A percentile compares a stretch with the other conserved stretches of the same genome.
Evolutionary conservation across 169 alveolate genomes (phyloP).

Genomic region (Cryptosporidium sp.): DNA sequence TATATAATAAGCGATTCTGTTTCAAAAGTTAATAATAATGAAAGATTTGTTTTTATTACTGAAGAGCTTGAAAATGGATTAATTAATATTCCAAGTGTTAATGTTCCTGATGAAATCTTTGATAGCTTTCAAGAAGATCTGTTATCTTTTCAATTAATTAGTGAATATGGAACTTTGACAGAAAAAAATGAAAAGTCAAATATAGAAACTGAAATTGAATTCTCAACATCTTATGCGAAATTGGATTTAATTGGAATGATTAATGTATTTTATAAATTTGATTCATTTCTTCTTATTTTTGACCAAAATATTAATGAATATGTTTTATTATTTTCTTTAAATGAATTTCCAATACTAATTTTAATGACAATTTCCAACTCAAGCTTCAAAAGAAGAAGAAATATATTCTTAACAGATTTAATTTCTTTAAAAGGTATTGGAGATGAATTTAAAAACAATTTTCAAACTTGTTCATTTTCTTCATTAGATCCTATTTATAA

Average conservation of each 20-base stretch:
- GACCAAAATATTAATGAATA: background rate
- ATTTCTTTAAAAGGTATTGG: background rate
- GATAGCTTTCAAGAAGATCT: conserved; percentile 57
- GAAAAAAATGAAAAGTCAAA: conserved; percentile 4
- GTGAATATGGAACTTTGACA: conserved; percentile 45
- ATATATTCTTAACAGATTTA: conserved; percentile 34
- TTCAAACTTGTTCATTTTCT: background rate
- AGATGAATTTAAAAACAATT: background rate
- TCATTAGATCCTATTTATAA: background rate
- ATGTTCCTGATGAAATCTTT: conserved; percentile 34
- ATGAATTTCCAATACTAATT: conserved; percentile 16
- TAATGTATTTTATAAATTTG: conserved; percentile 18
- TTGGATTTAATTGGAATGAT: background rate
- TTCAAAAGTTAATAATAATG: background rate
- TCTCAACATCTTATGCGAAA: conserved; percentile 28
- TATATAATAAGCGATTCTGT: background rate
- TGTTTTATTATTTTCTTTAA: conserved; percentile 29
- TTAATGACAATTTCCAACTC: background rate
- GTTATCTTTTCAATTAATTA: conserved; percentile 47
- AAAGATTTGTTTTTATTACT: conserved; percentile 29
- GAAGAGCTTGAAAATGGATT: conserved; percentile 68
- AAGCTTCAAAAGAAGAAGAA: background rate
- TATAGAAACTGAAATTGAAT: conserved; percentile 13
- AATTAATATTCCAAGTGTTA: conserved; percentile 27
- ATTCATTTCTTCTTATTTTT: conserved; percentile 16